Percentiles rank a stretch among this genome's conserved stretches.
These are phyloP conservation scores for Rosa multiflora DNA, from an alignment of 306 rosid species.

Conservation along the genomic window DNA sequence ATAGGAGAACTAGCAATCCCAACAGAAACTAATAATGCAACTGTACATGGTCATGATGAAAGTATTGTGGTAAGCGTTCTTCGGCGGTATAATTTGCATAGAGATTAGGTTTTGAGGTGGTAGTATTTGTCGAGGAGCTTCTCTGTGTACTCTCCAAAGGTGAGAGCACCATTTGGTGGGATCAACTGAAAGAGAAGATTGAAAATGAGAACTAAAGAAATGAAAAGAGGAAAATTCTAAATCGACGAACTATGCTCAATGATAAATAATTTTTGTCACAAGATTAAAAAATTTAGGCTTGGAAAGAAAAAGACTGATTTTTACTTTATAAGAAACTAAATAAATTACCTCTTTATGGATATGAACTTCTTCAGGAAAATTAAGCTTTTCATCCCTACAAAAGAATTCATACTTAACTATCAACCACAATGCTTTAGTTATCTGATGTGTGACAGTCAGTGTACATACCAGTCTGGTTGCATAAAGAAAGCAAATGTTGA, in stretches of 20 bases:
- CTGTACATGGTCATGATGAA: slow-evolving; percentile 3
- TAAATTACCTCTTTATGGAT: slow-evolving; percentile 76
- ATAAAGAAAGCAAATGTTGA: slow-evolving; percentile 90
- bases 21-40: neutral
- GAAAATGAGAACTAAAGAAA: too few relatives aligned
- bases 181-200: slow-evolving; percentile 50
- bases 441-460: neutral
- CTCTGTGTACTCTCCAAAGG: slow-evolving; percentile 91
- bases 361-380: slow-evolving; percentile 67
- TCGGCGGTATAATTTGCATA: neutral
- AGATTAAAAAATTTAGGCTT: too few relatives aligned
- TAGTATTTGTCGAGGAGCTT: slow-evolving; percentile 87
- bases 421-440: neutral
- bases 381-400: slow-evolving; percentile 84
- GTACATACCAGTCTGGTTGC: slow-evolving; percentile 91
- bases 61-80: neutral
- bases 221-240: too few relatives aligned
- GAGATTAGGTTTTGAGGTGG: slow-evolving; percentile 33
- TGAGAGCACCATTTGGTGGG: slow-evolving; percentile 57
- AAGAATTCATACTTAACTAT: neutral
- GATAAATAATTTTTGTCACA: too few relatives aligned
- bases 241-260: too few relatives aligned
- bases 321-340: neutral
- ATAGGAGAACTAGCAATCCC: neutral
- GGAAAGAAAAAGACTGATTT: too few relatives aligned